Conservation (phyloP, 805 yeast genomes). For the Wickerhamiella lipophila region DNA sequence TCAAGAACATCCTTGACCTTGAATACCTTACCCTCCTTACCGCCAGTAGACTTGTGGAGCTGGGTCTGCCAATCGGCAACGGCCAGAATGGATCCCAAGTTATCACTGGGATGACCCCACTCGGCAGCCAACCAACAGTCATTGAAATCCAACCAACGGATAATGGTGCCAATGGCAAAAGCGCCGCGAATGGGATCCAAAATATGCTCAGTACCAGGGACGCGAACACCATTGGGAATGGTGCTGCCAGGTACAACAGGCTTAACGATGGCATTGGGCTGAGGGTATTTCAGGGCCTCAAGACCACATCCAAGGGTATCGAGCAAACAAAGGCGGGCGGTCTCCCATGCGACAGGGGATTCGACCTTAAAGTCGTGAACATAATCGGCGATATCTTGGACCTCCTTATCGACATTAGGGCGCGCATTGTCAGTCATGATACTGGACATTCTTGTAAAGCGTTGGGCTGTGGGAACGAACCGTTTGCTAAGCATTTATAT, state of each 20-base stretch:
- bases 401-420: constrained; percentile 39
- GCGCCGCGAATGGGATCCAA: constrained; percentile 49
- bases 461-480: neutral
- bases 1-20: constrained; percentile 40
- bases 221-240: constrained; percentile 44
- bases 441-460: constrained; percentile 11
- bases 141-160: constrained; percentile 50
- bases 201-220: constrained; percentile 39
- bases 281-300: constrained; percentile 43
- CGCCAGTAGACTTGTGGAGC: constrained; percentile 31
- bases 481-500: constrained; percentile 5
- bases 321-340: constrained; percentile 43
- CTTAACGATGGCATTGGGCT: constrained; percentile 37
- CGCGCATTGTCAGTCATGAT: constrained; percentile 37
- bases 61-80: constrained; percentile 46
- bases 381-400: constrained; percentile 39
- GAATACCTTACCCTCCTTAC: constrained; percentile 33
- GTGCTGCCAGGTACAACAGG: constrained; percentile 47
- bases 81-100: constrained; percentile 46
- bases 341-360: constrained; percentile 38
- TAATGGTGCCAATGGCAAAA: constrained; percentile 43
- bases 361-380: constrained; percentile 36
- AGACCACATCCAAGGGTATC: constrained; percentile 51
- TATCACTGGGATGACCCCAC: constrained; percentile 58
- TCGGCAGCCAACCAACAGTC: constrained; percentile 61